Evolutionary conservation across 1,284 basidiomycete genomes (phyloP), one percentile per base, ranked within the genome.

Genomic region (Agaricales sp.): DNA sequence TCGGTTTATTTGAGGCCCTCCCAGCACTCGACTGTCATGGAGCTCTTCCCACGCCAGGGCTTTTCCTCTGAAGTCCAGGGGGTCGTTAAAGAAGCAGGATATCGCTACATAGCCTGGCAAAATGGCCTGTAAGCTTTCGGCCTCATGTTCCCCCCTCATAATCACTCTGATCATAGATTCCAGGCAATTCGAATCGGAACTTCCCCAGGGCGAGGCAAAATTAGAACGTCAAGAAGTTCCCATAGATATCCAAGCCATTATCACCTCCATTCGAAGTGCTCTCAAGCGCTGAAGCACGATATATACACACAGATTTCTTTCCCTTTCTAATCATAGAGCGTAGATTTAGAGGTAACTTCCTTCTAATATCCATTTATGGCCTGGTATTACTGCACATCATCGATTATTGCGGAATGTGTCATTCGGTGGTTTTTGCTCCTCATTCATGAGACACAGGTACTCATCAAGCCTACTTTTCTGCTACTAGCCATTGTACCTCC

Each of bases 31-130:
- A 76, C 77, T 2, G 59, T 86, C 22, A 80, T 93, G 68, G 91
- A 94, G 65, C 75, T 93, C 61, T 92, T 91, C 68, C 83, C 80
- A 14, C 65, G 76, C 23, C 73, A 75, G 2, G 74, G 74, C n/a
- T 92, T 88, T 61, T 71, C 76, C 41, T n/a, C n/a, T 11, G 18
- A 19, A 19, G 11, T 11, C 20, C n/a, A 21, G 41, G 41, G 18
- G 20, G 41, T 19, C 11, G 13, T 43, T 21, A 8, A 43, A 19
- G 41, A 43, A 21, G 20, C 20, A 43, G 41, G 41, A 16, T 19
- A 16, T 43, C n/a, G 20, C 41, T 43, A 43, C 20, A 43, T n/a
- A 8, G 41, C 41, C n/a, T 43, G 8, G 11, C 18, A 8, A 11
- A 19, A 19, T 16, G 11, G 11, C 20, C 8, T 11, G 41, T 43